A percentile compares a stretch with the other conserved stretches of the same genome.
Evolutionary conservation across 2,329 filamentous ascomycete genomes (phyloP).

Genomic region (Neocucurbitaria cava): DNA sequence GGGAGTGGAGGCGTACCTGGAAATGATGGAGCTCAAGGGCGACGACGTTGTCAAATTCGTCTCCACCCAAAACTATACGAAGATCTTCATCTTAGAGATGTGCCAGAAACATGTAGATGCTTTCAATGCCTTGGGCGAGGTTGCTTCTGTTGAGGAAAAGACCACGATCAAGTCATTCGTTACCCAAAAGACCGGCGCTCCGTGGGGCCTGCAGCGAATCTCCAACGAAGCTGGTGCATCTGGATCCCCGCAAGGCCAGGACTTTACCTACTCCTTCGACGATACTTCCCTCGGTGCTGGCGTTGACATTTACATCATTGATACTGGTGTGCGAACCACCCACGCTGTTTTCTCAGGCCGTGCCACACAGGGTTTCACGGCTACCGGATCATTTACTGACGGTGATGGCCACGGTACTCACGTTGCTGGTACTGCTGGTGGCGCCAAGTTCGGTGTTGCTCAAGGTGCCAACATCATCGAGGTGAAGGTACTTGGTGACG

Average conservation of each 20-base stretch:
- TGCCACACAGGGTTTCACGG: conserved; percentile 51
- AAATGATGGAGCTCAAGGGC: conserved; percentile 38
- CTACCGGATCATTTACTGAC: conserved; percentile 44
- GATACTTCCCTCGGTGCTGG: conserved; percentile 48
- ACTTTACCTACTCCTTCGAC: conserved; percentile 53
- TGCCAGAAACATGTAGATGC: conserved; percentile 49
- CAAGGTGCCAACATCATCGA: conserved; percentile 57
- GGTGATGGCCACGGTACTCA: conserved; percentile 59
- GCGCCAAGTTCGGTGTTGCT: conserved; percentile 55
- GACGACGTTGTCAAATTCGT: conserved; percentile 46
- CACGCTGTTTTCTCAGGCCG: conserved; percentile 56
- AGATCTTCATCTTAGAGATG: conserved; percentile 51
- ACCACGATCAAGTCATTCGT: conserved; percentile 41
- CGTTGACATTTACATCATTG: conserved; percentile 59
- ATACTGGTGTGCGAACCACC: conserved; percentile 56
- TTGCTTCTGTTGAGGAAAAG: conserved; percentile 52
- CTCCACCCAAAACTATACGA: conserved; percentile 50
- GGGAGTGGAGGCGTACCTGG: conserved; percentile 18
- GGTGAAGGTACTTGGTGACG: conserved; percentile 59
- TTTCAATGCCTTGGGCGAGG: conserved; percentile 49
- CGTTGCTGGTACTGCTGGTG: conserved; percentile 55
- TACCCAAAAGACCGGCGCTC: conserved; percentile 42
- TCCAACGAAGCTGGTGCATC: conserved; percentile 47
- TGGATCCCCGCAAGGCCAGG: conserved; percentile 32
- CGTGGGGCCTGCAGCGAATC: conserved; percentile 58